phyloP scores from a whole-genome alignment of 2,329 filamentous ascomycete species.

The Sporothrix protearum region DNA sequence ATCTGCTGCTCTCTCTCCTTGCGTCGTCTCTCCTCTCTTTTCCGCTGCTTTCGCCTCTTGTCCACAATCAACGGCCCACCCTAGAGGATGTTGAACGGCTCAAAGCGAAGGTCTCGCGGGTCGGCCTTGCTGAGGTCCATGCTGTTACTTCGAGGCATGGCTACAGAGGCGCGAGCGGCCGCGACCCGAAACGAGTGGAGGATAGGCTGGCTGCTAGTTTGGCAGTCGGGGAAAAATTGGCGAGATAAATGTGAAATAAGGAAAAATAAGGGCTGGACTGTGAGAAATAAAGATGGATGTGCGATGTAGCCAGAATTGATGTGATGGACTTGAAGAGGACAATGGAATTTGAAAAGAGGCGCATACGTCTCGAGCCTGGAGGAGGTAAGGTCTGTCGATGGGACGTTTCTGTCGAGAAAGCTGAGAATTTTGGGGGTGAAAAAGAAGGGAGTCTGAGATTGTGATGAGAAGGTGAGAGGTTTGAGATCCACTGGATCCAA shows the following conservation, averaged over 20 bases:
- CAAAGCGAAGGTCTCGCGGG: constrained; percentile 21
- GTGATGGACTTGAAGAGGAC: neutral
- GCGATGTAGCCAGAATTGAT: neutral
- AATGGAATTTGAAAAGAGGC: neutral
- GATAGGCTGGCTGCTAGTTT: neutral
- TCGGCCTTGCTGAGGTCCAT: constrained; percentile 16
- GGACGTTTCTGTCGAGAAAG: neutral
- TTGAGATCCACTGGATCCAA: neutral
- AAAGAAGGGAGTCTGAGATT: neutral
- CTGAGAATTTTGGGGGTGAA: neutral
- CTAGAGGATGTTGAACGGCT: constrained; percentile 25
- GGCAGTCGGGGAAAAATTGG: neutral
- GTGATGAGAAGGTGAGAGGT: neutral
- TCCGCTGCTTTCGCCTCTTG: constrained; percentile 10
- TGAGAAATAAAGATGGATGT: neutral
- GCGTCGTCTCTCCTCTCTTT: constrained; percentile 8
- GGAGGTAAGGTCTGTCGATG: neutral
- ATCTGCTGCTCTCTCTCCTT: constrained; percentile 9
- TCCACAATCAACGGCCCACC: constrained; percentile 25
- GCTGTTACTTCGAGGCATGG: constrained; percentile 17
- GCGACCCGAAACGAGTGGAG: neutral
- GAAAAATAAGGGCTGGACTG: neutral
- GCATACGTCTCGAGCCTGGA: too few species aligned
- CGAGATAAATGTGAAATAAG: too few species aligned
- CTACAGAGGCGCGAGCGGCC: neutral